These are phyloP conservation scores for Eurotiales sp. DNA, from an alignment of 2,329 filamentous ascomycete genomes.

Conservation along the genomic window DNA sequence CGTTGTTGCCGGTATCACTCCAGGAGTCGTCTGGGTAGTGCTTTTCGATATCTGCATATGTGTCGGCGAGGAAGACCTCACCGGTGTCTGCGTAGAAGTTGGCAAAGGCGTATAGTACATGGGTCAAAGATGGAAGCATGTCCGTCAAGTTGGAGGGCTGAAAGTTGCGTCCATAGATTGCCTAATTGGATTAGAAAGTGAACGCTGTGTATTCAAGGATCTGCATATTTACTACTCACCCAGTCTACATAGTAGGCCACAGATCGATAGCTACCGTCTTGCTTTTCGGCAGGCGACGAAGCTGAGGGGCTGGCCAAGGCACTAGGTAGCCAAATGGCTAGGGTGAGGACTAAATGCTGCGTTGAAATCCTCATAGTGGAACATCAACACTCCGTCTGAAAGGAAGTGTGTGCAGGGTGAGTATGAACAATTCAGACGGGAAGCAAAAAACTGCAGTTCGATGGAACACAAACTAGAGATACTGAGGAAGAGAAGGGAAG, in stretches of 20 bases:
- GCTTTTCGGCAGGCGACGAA: background rate
- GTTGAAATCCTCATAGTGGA: too few species aligned
- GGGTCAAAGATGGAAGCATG: constrained; percentile 69
- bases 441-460: background rate
- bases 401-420: too few species aligned
- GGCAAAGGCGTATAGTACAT: constrained; percentile 87
- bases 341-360: constrained; percentile 2
- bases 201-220: too few species aligned
- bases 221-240: too few species aligned
- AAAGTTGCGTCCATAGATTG: constrained; percentile 82
- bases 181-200: constrained; percentile 51
- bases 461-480: background rate
- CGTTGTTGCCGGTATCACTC: constrained; percentile 67
- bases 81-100: constrained; percentile 76
- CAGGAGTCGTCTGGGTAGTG: constrained; percentile 64
- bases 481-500: background rate
- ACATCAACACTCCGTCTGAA: too few species aligned
- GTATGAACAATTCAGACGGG: constrained; percentile 6
- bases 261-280: constrained; percentile 21
- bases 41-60: constrained; percentile 65
- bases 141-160: constrained; percentile 75
- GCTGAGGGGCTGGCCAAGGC: constrained; percentile 5
- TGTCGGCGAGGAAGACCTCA: constrained; percentile 72
- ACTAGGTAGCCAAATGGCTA: constrained; percentile 1
- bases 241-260: constrained; percentile 47